Evolutionary conservation across 345 rosid species (phyloP), one percentile per base, ranked within the genome.

Genomic region (Eucalyptus microcorys): DNA sequence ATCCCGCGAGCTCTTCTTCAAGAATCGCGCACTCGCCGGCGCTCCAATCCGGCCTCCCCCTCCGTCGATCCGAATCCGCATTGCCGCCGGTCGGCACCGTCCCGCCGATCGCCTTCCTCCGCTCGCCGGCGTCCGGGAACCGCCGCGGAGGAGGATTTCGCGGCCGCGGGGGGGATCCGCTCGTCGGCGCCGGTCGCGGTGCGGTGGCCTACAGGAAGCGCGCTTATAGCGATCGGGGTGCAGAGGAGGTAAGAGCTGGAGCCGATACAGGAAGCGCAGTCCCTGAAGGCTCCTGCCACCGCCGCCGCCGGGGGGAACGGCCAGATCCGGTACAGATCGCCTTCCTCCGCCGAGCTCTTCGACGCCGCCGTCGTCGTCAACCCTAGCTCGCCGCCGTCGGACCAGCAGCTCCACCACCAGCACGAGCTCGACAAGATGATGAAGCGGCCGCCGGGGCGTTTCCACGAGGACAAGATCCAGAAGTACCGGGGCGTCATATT

Each of bases 281-380:
- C 98, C 93, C 87, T 94, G 89, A 96, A 94, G 94, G 89, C 92
- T 71, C 88, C 94, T n/a, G 90, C 95, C 91, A 87, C 96, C 91
- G 53, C 96, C 91, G 59, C 96, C 91, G 61, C 96, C 91, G 68
- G 96, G 48, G 68, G 96, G 48, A 95, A 94, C 96, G 99, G 98
- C 90, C 96, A 95, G 96, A 96, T 98, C 94, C 98, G 99, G 32
- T 96, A 95, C 95, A 95, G 98, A 87, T 90, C 99, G 68, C 97
- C 95, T 43, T 94, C 98, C 90, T 92, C 96, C 52, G 86, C 96
- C 50, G 95, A 93, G 90, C 96, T 96, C 49, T 87, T 91, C 87
- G 89, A 92, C 49, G 47, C 88, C 80, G 34, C 89, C 50, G 86
- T 42, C 87, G 68, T 87, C 90, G 92, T 87, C 83, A 81, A 86